A percentile compares a stretch with the other conserved stretches of the same genome.
These are phyloP conservation scores for Aspergillus sergii DNA, from an alignment of 2,329 filamentous ascomycete genomes.

Conservation along the genomic window DNA sequence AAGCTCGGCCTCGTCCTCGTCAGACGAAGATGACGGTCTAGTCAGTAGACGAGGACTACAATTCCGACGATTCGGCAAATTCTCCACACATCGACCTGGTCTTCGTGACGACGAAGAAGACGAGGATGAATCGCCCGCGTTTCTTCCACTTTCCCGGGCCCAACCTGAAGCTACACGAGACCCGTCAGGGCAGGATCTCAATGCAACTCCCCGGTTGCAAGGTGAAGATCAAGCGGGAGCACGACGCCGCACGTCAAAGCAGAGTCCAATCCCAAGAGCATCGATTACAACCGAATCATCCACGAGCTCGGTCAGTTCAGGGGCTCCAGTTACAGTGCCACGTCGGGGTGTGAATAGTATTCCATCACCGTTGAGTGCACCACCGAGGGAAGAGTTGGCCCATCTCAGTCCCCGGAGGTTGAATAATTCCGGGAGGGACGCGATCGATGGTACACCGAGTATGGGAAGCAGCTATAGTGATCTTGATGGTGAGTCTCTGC, in stretches of 20 bases:
- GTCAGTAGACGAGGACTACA: slow-evolving; percentile 26
- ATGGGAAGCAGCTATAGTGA: slow-evolving; percentile 70
- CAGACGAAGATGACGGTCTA: slow-evolving; percentile 32
- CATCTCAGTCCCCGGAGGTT: slow-evolving; percentile 51
- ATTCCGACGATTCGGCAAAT: slow-evolving; percentile 43
- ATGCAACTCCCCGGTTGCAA: slow-evolving; percentile 45
- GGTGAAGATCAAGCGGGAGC: slow-evolving; percentile 29
- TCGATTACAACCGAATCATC: slow-evolving; percentile 32
- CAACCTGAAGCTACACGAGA: slow-evolving; percentile 18
- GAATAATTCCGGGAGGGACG: slow-evolving; percentile 40
- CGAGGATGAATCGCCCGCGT: slow-evolving; percentile 50
- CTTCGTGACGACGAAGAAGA: slow-evolving; percentile 44
- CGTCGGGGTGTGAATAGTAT: slow-evolving; percentile 16
- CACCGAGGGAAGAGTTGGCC: slow-evolving; percentile 53
- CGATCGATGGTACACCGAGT: slow-evolving; percentile 60
- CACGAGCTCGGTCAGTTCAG: slow-evolving; percentile 43
- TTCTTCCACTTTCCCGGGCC: slow-evolving; percentile 42
- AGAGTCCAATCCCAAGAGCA: slow-evolving; percentile 22
- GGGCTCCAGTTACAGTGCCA: slow-evolving; percentile 28
- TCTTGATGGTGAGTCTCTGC: slow-evolving; percentile 55
- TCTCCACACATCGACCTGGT: slow-evolving; percentile 38
- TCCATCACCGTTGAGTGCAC: slow-evolving; percentile 39
- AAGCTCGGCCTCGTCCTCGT: slow-evolving; percentile 35
- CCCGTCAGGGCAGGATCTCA: slow-evolving; percentile 37
- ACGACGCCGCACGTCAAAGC: slow-evolving; percentile 32